These are phyloP conservation scores for Teratosphaeria epicoccoides DNA, from an alignment of 2,329 filamentous ascomycete genomes.

Conservation along the genomic window DNA sequence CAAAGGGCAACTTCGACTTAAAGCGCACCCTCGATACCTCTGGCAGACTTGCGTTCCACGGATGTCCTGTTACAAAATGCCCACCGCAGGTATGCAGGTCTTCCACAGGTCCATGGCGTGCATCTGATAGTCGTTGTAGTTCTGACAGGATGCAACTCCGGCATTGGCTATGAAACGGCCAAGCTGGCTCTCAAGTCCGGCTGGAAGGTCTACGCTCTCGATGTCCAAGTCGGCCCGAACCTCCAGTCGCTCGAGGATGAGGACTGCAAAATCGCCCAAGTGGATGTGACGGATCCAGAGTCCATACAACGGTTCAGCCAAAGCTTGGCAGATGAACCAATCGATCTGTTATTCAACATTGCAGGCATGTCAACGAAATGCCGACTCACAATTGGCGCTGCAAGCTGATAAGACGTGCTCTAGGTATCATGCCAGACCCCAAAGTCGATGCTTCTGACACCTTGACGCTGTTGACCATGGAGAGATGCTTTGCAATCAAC, in stretches of 20 bases:
- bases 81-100: not conserved
- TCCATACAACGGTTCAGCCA: conserved; percentile 27
- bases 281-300: conserved; percentile 27
- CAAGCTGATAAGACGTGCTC: not conserved
- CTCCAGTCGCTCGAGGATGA: conserved; percentile 20
- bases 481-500: conserved; percentile 26
- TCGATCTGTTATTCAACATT: conserved; percentile 31
- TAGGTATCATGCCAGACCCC: not conserved
- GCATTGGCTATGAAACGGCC: conserved; percentile 4
- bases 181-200: conserved; percentile 11
- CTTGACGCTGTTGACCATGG: conserved; percentile 17
- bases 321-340: conserved; percentile 19
- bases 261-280: conserved; percentile 6
- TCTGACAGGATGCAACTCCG: conserved; percentile 1
- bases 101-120: not conserved
- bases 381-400: not conserved
- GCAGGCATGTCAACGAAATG: conserved; percentile 20
- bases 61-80: not conserved
- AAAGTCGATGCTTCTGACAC: conserved; percentile 22
- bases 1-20: not conserved
- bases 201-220: conserved; percentile 25
- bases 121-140: conserved; percentile 1
- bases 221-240: conserved; percentile 20
- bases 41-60: not conserved
- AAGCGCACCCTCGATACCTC: not conserved